These are phyloP conservation scores for Ceratocystis cacaofunesta DNA, from an alignment of 2,329 filamentous ascomycete species.

Conservation along the genomic window DNA sequence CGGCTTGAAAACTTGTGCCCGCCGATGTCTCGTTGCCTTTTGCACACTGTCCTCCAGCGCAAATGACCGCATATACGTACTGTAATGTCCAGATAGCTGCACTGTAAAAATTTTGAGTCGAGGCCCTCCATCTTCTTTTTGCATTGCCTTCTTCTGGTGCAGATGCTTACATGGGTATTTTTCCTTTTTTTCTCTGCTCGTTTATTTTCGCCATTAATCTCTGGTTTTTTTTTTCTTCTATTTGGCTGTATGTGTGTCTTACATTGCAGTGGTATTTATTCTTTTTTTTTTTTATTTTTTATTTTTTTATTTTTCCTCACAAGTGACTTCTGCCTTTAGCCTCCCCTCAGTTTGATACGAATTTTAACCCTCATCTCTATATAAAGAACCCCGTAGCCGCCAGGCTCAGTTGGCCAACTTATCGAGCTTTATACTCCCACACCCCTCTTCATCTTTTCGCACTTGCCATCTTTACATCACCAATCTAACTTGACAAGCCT, in stretches of 20 bases:
- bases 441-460: background rate
- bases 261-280: background rate
- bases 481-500: background rate
- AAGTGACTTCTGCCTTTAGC: background rate
- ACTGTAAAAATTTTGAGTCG: too few relatives aligned
- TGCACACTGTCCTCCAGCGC: too few relatives aligned
- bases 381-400: slow-evolving; percentile 1
- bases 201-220: background rate
- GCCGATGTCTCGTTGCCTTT: too few relatives aligned
- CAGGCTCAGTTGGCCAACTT: background rate
- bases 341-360: background rate
- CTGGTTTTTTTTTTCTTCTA: background rate
- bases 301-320: background rate
- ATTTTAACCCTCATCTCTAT: background rate
- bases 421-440: background rate
- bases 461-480: background rate
- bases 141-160: too few relatives aligned
- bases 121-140: too few relatives aligned
- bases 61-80: too few relatives aligned
- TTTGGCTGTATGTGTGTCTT: background rate
- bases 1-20: too few relatives aligned
- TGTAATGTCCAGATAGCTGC: too few relatives aligned
- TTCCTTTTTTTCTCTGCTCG: too few relatives aligned
- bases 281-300: background rate
- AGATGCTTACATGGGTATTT: too few relatives aligned